Conservation (phyloP, 208 protist species). For the Leishmania major region DNA sequence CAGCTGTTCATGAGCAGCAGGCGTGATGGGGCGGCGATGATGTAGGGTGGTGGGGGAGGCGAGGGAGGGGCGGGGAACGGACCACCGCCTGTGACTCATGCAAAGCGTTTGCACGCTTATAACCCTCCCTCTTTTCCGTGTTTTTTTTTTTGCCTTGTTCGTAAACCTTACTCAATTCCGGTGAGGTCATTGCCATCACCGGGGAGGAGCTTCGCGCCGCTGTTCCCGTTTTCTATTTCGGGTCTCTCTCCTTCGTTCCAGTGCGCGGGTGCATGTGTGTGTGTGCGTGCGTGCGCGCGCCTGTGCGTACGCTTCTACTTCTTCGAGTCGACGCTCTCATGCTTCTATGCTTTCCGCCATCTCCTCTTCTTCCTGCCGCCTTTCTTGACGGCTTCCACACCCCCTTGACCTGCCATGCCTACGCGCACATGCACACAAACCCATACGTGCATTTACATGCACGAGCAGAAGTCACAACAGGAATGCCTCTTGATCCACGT, state of each 20-base stretch:
- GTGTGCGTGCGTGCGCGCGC: neutral
- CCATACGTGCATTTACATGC: neutral
- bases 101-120: neutral
- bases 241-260: neutral
- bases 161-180: neutral
- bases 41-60: neutral
- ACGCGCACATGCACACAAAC: slow-evolving; percentile 6
- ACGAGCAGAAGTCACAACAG: neutral
- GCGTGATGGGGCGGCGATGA: neutral
- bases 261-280: too few species aligned
- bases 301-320: neutral
- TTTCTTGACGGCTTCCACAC: neutral
- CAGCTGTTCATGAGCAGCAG: neutral
- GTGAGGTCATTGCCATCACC: neutral
- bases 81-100: neutral
- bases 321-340: neutral
- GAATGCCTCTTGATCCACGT: neutral
- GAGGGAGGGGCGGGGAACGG: neutral
- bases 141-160: neutral
- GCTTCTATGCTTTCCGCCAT: neutral
- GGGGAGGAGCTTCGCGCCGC: neutral
- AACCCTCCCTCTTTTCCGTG: neutral
- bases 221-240: neutral
- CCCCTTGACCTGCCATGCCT: neutral
- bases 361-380: neutral